These are phyloP conservation scores for Symbiodinium natans DNA, from an alignment of 73 alveolate species.

Conservation along the genomic window DNA sequence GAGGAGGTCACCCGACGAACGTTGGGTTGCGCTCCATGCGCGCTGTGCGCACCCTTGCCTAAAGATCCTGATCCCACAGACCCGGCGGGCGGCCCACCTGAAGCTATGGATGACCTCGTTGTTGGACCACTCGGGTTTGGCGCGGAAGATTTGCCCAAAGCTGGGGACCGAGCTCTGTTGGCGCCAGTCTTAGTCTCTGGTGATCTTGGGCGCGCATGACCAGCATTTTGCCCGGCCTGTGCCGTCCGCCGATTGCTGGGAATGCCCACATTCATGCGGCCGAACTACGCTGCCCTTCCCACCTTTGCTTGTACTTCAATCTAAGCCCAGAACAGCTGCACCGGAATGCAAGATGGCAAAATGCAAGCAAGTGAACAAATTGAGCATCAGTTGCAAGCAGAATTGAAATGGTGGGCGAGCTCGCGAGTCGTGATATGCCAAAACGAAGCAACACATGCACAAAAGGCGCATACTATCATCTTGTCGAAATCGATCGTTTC, in stretches of 20 bases:
- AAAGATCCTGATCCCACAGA: not conserved
- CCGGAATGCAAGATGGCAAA: too few species aligned
- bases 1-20: slow-evolving; percentile 2
- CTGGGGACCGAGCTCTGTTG: slow-evolving; percentile 29
- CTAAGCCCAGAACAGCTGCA: too few species aligned
- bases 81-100: not conserved
- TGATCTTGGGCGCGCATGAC: not conserved
- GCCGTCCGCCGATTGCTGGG: slow-evolving; percentile 24
- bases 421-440: too few species aligned
- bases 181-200: not conserved
- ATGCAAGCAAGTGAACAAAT: too few species aligned
- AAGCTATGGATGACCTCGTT: not conserved
- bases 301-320: not conserved
- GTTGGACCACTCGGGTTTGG: not conserved
- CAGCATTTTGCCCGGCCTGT: slow-evolving; percentile 15
- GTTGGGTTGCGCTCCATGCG: too few species aligned
- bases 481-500: too few species aligned
- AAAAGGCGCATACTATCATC: too few species aligned
- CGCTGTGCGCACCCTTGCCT: not conserved
- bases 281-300: not conserved
- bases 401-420: too few species aligned
- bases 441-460: too few species aligned
- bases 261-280: slow-evolving; percentile 34
- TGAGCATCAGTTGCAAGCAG: too few species aligned
- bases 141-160: slow-evolving; percentile 21